A percentile compares a stretch with the other conserved stretches of the same genome.
Conservation (phyloP, 257 asterid species). For the Ehretia macrophylla region DNA sequence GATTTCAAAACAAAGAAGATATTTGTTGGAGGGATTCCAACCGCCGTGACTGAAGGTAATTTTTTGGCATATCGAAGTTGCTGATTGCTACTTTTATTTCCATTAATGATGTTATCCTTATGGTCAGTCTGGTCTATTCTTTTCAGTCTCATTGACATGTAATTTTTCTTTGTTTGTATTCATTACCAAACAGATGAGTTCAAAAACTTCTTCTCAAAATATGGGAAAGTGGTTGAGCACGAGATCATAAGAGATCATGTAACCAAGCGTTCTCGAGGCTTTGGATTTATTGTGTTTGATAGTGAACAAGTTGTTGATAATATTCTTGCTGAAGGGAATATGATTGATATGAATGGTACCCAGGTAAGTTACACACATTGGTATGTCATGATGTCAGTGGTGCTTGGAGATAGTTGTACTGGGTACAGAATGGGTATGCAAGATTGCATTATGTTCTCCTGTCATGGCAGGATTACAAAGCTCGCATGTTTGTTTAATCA, state of each 20-base stretch:
- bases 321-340: conserved; percentile 48
- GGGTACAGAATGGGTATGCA: not conserved
- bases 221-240: conserved; percentile 53
- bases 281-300: conserved; percentile 55
- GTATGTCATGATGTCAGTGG: not conserved
- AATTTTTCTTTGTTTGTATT: conserved; percentile 10
- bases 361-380: conserved; percentile 33
- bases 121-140: not conserved
- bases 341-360: conserved; percentile 48
- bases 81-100: not conserved
- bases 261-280: conserved; percentile 56
- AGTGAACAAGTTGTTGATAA: conserved; percentile 51
- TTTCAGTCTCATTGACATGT: not conserved
- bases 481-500: no score
- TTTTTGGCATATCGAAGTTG: not conserved
- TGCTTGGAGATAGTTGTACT: not conserved
- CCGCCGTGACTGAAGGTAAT: conserved; percentile 46
- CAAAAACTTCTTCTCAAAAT: conserved; percentile 46
- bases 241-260: conserved; percentile 61
- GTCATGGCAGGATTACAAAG: no score
- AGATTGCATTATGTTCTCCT: not conserved
- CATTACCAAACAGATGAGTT: conserved; percentile 42
- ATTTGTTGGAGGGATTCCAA: conserved; percentile 61
- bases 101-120: not conserved
- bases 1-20: conserved; percentile 61